Evolutionary conservation across 768 basidiomycete genomes (phyloP), one percentile per base, ranked within the genome.

Genomic region (Termitomyces bulborhizus): DNA sequence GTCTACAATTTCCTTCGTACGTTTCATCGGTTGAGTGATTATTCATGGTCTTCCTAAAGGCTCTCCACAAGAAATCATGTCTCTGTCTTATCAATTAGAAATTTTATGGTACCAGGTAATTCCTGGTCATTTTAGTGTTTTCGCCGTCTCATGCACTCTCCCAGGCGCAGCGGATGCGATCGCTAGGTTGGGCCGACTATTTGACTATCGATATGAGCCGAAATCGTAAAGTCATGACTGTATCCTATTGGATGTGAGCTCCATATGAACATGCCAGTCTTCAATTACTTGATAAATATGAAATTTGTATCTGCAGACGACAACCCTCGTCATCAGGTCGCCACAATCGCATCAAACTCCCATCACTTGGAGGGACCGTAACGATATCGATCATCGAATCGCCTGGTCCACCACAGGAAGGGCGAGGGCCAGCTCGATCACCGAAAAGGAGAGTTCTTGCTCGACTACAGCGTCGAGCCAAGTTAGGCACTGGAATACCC

Each of bases 41-140:
- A n/a, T 12, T 29, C 3, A 11, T n/a, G 26, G 24, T 13, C 15
- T n/a, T 4, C 48, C 29, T 4, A 27, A 29, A 18, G n/a, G 6
- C n/a, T 40, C n/a, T 40, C 37, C 26, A 21, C 5, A 58, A 95
- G 93, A 94, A 66, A 88, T 91, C 76, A 90, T 94, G 82, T 90
- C 92, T 1, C 69, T 97, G 56, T 87, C 90, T 2, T 97, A 97
- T 69, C 94, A 96, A 63, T 77, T 98, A 15, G 95, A 94, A 69
- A 88, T 93, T 58, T 69, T 98, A 46, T 85, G 84, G 79, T 88
- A 85, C 63, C 91, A 93, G 65, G 79, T 78, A 59, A 34, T 66
- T 65, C 46, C 21, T 16, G 13, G 3, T 41, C 41, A 13, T 51
- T 7, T 31, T 50, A 46, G 58, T 18, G 31, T 41, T 31, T 49